Evolutionary conservation across 345 rosid genomes (phyloP).

Genomic region (Moringa oleifera): DNA sequence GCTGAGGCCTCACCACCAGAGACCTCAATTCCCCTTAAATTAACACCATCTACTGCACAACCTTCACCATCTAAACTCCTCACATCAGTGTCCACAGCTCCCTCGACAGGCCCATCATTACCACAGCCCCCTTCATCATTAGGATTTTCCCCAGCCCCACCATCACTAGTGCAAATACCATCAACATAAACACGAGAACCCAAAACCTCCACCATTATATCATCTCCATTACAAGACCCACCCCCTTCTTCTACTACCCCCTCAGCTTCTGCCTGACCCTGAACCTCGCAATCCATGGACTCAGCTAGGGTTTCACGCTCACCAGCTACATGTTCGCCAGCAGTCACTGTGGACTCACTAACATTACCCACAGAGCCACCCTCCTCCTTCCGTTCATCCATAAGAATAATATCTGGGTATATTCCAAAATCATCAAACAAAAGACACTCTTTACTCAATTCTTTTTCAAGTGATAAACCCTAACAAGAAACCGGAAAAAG

Average conservation of each 20-base stretch:
- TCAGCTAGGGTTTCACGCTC: neutral
- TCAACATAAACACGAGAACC: slow-evolving; percentile 37
- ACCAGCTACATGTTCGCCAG: slow-evolving; percentile 18
- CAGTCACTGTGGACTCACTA: slow-evolving; percentile 12
- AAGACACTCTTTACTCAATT: neutral
- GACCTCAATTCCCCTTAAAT: slow-evolving; percentile 6
- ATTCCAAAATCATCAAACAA: slow-evolving; percentile 11
- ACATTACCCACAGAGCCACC: slow-evolving; percentile 15
- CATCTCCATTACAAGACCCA: slow-evolving; percentile 31
- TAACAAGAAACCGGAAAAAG: slow-evolving; percentile 5
- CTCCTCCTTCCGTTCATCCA: neutral
- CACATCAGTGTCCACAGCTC: slow-evolving; percentile 12
- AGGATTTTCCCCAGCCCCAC: slow-evolving; percentile 14
- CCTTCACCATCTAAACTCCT: slow-evolving; percentile 9
- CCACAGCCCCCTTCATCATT: slow-evolving; percentile 16
- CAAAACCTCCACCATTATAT: slow-evolving; percentile 37
- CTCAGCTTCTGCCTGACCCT: slow-evolving; percentile 20
- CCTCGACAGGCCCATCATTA: neutral
- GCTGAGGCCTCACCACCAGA: slow-evolving; percentile 10
- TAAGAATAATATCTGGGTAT: slow-evolving; percentile 9
- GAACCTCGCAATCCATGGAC: slow-evolving; percentile 16
- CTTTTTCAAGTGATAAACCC: neutral
- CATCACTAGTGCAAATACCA: slow-evolving; percentile 32
- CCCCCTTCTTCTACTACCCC: slow-evolving; percentile 16
- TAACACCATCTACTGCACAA: slow-evolving; percentile 12